phyloP scores from a whole-genome alignment of 2,329 filamentous ascomycete genomes.

The Neospermospora avenae region DNA sequence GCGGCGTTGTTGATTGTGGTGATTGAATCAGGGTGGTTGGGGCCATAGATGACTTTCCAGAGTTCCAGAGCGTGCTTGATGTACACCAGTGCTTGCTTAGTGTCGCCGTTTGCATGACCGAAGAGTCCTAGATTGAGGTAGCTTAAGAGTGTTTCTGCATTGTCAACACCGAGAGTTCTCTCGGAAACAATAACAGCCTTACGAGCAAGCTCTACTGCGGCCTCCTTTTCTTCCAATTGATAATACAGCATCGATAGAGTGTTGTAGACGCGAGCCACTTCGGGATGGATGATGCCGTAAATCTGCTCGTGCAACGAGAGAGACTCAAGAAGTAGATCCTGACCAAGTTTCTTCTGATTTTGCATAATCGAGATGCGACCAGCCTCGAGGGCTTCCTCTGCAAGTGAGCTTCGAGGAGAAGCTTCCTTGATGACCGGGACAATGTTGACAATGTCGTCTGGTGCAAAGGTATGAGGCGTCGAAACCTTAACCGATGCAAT shows the following conservation, averaged over 20 bases:
- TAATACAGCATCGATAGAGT: constrained; percentile 95
- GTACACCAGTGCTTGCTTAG: constrained; percentile 80
- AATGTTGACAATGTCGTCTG: constrained; percentile 86
- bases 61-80: constrained; percentile 89
- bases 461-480: constrained; percentile 62
- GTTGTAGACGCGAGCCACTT: constrained; percentile 94
- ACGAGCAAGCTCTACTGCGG: constrained; percentile 88
- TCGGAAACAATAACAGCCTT: constrained; percentile 97
- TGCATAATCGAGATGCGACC: constrained; percentile 95
- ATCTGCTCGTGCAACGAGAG: constrained; percentile 97
- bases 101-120: constrained; percentile 88
- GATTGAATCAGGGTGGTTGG: constrained; percentile 93
- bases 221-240: constrained; percentile 95
- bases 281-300: constrained; percentile 93
- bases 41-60: constrained; percentile 96
- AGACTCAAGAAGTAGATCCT: constrained; percentile 93
- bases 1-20: constrained; percentile 98
- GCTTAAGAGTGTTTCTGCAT: constrained; percentile 87
- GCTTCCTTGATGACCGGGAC: constrained; percentile 97
- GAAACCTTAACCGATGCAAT: constrained; percentile 42
- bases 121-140: constrained; percentile 96
- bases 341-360: constrained; percentile 90
- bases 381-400: constrained; percentile 93
- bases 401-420: constrained; percentile 81
- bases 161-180: constrained; percentile 89